Evolutionary conservation across 768 basidiomycete species (phyloP).

Genomic region (Hebeloma cylindrosporum): DNA sequence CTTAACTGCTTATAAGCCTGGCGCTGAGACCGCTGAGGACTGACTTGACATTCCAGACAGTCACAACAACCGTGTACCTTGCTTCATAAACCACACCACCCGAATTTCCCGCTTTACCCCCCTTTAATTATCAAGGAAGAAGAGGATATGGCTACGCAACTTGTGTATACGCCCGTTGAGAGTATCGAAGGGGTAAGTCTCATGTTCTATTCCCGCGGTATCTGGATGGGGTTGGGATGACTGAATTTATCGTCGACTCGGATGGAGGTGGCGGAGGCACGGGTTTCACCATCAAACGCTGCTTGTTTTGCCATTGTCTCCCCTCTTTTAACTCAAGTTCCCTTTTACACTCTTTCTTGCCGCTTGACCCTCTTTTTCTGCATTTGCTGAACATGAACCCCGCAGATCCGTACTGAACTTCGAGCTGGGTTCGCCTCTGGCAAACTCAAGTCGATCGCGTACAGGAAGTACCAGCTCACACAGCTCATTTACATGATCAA

Average conservation of each 20-base stretch:
- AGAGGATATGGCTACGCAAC: conserved; percentile 20
- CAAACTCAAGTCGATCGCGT: conserved; percentile 64
- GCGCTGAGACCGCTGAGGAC: too few relatives aligned
- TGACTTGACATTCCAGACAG: too few relatives aligned
- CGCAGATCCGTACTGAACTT: conserved; percentile 57
- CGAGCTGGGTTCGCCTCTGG: conserved; percentile 61
- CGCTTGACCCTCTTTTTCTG: too few relatives aligned
- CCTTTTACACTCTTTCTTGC: neutral
- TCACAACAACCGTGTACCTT: too few relatives aligned
- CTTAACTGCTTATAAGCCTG: too few relatives aligned
- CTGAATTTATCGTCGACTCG: neutral
- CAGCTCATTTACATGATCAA: conserved; percentile 71
- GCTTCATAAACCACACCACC: neutral
- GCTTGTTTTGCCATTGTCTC: neutral
- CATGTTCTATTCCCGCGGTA: neutral
- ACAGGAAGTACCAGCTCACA: conserved; percentile 74
- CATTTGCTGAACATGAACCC: too few relatives aligned
- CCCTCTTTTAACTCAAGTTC: neutral
- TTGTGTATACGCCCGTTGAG: conserved; percentile 49
- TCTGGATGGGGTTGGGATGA: neutral
- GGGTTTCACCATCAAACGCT: neutral
- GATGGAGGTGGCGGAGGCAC: neutral
- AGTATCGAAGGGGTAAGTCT: conserved; percentile 49
- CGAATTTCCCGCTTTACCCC: neutral
- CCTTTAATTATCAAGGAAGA: neutral